Conservation (phyloP, 2,329 filamentous ascomycete species). For the Chaetothyriales sp. region DNA sequence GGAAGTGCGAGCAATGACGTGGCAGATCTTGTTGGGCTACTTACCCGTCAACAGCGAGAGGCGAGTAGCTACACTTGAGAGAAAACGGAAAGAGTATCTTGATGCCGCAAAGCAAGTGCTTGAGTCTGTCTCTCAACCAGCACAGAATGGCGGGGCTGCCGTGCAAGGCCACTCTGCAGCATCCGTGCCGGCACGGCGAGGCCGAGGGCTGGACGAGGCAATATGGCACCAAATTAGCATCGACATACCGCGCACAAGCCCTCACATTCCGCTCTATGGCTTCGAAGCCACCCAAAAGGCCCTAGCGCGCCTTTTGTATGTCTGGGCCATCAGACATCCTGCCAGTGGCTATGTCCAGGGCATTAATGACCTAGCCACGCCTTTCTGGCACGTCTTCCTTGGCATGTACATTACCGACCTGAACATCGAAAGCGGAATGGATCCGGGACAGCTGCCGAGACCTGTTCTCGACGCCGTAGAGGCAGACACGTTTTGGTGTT, state of each 20-base stretch:
- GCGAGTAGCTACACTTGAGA: slow-evolving; percentile 74
- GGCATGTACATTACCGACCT: slow-evolving; percentile 89
- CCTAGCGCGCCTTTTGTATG: slow-evolving; percentile 84
- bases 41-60: slow-evolving; percentile 93
- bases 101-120: slow-evolving; percentile 69
- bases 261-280: slow-evolving; percentile 84
- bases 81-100: slow-evolving; percentile 91
- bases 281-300: slow-evolving; percentile 94
- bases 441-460: slow-evolving; percentile 82
- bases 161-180: neutral
- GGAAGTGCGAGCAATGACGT: slow-evolving; percentile 97
- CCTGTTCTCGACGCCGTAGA: slow-evolving; percentile 91
- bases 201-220: slow-evolving; percentile 80
- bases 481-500: slow-evolving; percentile 95
- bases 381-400: slow-evolving; percentile 96
- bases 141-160: slow-evolving; percentile 3
- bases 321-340: slow-evolving; percentile 95
- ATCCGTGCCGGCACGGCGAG: slow-evolving; percentile 36
- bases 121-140: slow-evolving; percentile 34
- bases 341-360: slow-evolving; percentile 97
- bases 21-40: slow-evolving; percentile 90
- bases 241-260: slow-evolving; percentile 89
- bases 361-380: slow-evolving; percentile 94
- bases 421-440: slow-evolving; percentile 88
- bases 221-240: slow-evolving; percentile 99